Evolutionary conservation across 306 rosid species (phyloP), one percentile per base, ranked within the genome.

Genomic region (Arachis hypogaea): DNA sequence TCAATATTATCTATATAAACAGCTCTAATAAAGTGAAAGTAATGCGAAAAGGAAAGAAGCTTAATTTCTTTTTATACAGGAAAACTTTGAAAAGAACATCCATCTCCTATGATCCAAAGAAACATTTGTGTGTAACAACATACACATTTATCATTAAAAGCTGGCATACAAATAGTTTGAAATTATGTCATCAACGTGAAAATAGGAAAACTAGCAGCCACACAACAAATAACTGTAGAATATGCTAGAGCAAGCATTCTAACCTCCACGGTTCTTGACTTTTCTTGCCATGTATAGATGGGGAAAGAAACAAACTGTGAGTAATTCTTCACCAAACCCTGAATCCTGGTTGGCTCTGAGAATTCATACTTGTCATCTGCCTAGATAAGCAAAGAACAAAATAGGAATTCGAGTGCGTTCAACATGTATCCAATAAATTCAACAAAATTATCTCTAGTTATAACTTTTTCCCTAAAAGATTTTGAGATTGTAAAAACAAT

Each of bases 221-320:
- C 5, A 5, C 9, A 44, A 6, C 2, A 44, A 36, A 66, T 43
- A 63, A 50, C 46, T 74, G 10, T 33, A 33, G 22, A 33, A 47
- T 58, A 12, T 11, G 52, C 30, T 49, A 68, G 56, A n/a, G 40
- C 69, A 43, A 66, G 59, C 63, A 66, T 11, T 3, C 81, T 72
- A 73, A 88, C 99, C 99, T 95, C 99, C 46, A 90, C 89, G 38
- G 97, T 92, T 76, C 83, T 86, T 57, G 99, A 87, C 57, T 95
- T 95, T 82, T 95, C 99, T 82, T 88, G 90, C 99, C 99, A 95
- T 60, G 98, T 92, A 50, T 75, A 95, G 72, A 95, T 95, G 47
- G 99, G 99, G 85, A 95, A 92, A 74, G 99, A 95, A 75, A 95
- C 98, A 76, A 95, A 95, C 77, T 92, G 99, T 6, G 99, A 95